Percentiles rank a stretch among this genome's conserved stretches.
Conservation (phyloP, 108 stramenopile species). For the Nannochloropsis gaditana region DNA sequence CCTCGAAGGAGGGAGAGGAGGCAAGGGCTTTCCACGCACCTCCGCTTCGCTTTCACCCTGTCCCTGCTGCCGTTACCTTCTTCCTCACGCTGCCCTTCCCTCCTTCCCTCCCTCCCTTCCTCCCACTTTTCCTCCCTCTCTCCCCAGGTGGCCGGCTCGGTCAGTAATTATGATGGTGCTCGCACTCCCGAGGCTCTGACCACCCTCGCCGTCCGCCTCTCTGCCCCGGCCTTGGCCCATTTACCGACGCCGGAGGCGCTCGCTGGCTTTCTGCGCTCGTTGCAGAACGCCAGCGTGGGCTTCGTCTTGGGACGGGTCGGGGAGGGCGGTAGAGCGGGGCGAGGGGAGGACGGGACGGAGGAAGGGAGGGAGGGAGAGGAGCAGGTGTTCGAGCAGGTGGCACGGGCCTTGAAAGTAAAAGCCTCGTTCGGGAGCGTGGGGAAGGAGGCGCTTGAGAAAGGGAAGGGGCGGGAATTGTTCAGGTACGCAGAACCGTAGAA, state of each 20-base stretch:
- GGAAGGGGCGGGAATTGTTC: not conserved
- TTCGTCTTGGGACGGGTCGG: not conserved
- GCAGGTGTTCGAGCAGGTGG: not conserved
- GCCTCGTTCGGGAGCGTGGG: not conserved
- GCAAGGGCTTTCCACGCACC: not conserved
- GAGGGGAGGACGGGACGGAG: not conserved
- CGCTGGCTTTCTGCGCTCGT: not conserved
- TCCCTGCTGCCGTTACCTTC: not conserved
- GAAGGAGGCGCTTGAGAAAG: not conserved
- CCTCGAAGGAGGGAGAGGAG: slow-evolving; percentile 10
- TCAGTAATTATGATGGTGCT: not conserved
- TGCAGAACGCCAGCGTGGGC: not conserved
- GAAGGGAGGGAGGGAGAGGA: not conserved
- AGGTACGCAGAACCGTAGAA: not conserved
- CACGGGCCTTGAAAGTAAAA: not conserved
- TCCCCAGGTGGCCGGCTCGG: not conserved
- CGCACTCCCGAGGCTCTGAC: not conserved
- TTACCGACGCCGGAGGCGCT: not conserved
- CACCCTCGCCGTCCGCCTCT: not conserved
- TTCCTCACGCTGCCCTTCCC: not conserved
- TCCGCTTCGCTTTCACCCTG: not conserved
- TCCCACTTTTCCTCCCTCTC: not conserved
- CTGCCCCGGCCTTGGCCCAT: not conserved
- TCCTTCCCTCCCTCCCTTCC: not conserved
- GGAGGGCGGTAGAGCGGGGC: not conserved